Conservation (phyloP, 495 filamentous ascomycete species). For the Eremomyces bilateralis region DNA sequence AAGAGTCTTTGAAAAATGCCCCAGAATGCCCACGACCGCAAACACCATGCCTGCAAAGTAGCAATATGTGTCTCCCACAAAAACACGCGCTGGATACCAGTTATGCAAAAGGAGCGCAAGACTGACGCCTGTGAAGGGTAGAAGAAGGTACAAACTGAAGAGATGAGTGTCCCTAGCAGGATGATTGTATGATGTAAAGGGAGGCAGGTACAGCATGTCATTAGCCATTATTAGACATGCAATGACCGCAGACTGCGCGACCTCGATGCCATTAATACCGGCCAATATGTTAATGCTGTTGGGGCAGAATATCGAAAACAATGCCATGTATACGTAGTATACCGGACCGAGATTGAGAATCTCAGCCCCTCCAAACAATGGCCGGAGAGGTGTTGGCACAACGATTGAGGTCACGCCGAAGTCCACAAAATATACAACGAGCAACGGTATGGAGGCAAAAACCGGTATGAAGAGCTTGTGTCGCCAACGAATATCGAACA, state of each 20-base stretch:
- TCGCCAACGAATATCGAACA: conserved; percentile 96
- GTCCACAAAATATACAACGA: conserved; percentile 94
- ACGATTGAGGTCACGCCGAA: conserved; percentile 93
- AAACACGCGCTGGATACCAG: conserved; percentile 88
- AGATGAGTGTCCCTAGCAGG: conserved; percentile 89
- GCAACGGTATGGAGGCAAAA: conserved; percentile 79
- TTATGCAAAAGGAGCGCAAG: conserved; percentile 75
- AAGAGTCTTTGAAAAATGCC: conserved; percentile 95
- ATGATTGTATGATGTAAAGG: conserved; percentile 53
- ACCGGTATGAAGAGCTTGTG: conserved; percentile 97
- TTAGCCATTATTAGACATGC: conserved; percentile 65
- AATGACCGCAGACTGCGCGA: conserved; percentile 81
- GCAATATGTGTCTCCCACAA: conserved; percentile 97
- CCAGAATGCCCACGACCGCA: conserved; percentile 84
- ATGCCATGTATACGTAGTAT: conserved; percentile 94
- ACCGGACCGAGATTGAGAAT: conserved; percentile 52
- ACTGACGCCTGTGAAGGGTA: conserved; percentile 87
- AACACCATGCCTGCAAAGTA: conserved; percentile 99
- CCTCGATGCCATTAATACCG: conserved; percentile 94
- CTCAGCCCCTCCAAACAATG: conserved; percentile 63
- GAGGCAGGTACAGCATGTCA: conserved; percentile 49
- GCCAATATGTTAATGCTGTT: conserved; percentile 98
- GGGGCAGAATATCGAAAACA: conserved; percentile 83
- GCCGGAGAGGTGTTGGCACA: conserved; percentile 61
- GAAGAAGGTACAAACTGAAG: conserved; percentile 82